A percentile compares a stretch with the other conserved stretches of the same genome.
phyloP scores from a whole-genome alignment of 2,329 filamentous ascomycete genomes.

The Aspergillus arachidicola region DNA sequence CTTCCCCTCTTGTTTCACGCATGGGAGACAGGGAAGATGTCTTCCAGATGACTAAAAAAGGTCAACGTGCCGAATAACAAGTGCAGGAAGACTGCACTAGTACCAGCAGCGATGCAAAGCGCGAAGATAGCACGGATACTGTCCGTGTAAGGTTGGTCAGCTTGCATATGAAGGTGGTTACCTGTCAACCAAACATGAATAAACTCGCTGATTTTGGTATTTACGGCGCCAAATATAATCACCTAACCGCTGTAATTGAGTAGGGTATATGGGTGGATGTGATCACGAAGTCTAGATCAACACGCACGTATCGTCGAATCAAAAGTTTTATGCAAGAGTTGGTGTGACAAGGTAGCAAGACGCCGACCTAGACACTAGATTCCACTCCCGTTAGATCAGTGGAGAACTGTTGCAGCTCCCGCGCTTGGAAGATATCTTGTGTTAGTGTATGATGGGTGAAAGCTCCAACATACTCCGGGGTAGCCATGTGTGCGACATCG shows the following conservation, averaged over 20 bases:
- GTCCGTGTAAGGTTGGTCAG: background rate
- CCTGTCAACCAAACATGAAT: background rate
- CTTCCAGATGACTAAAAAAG: background rate
- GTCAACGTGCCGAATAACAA: background rate
- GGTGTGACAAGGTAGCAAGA: conserved; percentile 3
- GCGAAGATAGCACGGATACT: background rate
- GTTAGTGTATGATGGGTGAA: background rate
- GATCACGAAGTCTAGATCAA: background rate
- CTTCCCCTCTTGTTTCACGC: background rate
- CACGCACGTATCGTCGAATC: background rate
- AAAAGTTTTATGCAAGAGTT: conserved; percentile 4
- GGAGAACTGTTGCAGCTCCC: background rate
- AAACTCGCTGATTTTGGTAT: background rate
- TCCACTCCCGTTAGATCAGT: background rate
- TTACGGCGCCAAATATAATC: background rate
- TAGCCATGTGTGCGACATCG: background rate
- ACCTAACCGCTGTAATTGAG: too few relatives aligned
- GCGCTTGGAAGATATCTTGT: background rate
- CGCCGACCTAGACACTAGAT: background rate
- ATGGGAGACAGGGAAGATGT: background rate
- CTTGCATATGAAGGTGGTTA: background rate
- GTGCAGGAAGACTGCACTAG: background rate
- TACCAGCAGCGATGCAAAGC: background rate
- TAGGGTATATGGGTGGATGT: background rate
- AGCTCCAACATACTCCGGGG: conserved; percentile 3